phyloP scores from a whole-genome alignment of 805 yeast species.

The Sungouiozyma intestinalis region DNA sequence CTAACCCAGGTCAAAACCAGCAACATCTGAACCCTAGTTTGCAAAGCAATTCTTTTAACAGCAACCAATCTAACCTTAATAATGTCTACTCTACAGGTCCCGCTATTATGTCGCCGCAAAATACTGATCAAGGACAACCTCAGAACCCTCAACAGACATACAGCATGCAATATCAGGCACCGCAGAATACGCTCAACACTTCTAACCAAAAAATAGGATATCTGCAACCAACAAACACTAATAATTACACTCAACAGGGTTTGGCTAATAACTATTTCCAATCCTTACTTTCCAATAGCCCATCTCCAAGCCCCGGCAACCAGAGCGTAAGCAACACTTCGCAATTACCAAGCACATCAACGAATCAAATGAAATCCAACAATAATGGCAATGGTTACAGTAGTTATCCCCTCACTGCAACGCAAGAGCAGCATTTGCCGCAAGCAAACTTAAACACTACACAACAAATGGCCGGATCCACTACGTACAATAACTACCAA shows the following conservation, averaged over 20 bases:
- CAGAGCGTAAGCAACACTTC: constrained; percentile 4
- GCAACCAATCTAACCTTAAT: neutral
- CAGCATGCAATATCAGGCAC: constrained; percentile 7
- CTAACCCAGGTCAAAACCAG: neutral
- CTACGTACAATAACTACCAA: neutral
- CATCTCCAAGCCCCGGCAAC: constrained; percentile 20
- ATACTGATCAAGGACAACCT: constrained; percentile 2
- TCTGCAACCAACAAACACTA: neutral
- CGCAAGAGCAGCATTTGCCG: neutral
- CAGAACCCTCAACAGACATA: constrained; percentile 8
- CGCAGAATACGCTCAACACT: neutral
- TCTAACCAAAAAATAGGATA: constrained; percentile 4
- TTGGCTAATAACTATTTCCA: constrained; percentile 22
- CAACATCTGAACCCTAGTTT: neutral
- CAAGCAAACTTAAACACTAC: neutral
- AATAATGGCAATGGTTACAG: neutral
- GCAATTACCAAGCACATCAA: neutral
- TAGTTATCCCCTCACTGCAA: neutral
- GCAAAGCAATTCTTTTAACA: neutral
- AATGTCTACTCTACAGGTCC: neutral
- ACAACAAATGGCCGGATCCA: neutral
- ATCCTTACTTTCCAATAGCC: constrained; percentile 20
- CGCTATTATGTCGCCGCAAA: neutral
- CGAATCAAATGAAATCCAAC: neutral
- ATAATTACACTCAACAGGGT: constrained; percentile 6